Evolutionary conservation across 306 rosid species (phyloP).

Genomic region (Trifolium repens): DNA sequence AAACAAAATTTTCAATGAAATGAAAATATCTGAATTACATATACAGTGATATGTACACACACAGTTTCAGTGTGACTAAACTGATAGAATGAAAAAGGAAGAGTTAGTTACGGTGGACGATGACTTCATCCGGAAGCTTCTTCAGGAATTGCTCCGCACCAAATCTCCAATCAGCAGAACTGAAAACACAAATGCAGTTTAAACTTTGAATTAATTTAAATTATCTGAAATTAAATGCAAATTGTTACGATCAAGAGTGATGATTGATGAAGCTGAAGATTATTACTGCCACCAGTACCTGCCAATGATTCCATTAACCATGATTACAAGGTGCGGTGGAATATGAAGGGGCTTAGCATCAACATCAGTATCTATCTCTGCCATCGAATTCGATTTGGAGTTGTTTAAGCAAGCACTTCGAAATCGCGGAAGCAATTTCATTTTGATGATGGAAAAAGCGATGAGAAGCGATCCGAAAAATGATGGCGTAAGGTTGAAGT

Average conservation of each 20-base stretch:
- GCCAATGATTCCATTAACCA: constrained; percentile 34
- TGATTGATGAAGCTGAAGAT: neutral
- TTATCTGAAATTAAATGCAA: neutral
- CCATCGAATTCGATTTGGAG: neutral
- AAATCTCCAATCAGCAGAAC: constrained; percentile 29
- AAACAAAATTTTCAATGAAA: too few species aligned
- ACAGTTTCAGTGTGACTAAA: neutral
- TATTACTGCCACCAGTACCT: neutral
- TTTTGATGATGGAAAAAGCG: neutral
- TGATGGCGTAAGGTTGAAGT: constrained; percentile 14
- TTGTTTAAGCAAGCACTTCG: neutral
- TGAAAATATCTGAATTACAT: too few species aligned
- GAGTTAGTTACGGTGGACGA: constrained; percentile 27
- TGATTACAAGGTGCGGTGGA: constrained; percentile 26
- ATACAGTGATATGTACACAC: neutral
- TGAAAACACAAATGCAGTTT: neutral
- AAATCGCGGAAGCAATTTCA: neutral
- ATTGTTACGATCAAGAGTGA: too few species aligned
- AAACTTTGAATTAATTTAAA: too few species aligned
- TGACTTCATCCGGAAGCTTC: constrained; percentile 25
- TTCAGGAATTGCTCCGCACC: constrained; percentile 18
- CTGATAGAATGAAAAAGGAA: neutral
- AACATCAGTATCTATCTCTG: neutral
- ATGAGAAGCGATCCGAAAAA: neutral
- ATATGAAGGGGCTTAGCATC: neutral